Base-by-base conservation (phyloP, 2,329 filamentous ascomycete genomes). In the Claviceps sp. region DNA sequence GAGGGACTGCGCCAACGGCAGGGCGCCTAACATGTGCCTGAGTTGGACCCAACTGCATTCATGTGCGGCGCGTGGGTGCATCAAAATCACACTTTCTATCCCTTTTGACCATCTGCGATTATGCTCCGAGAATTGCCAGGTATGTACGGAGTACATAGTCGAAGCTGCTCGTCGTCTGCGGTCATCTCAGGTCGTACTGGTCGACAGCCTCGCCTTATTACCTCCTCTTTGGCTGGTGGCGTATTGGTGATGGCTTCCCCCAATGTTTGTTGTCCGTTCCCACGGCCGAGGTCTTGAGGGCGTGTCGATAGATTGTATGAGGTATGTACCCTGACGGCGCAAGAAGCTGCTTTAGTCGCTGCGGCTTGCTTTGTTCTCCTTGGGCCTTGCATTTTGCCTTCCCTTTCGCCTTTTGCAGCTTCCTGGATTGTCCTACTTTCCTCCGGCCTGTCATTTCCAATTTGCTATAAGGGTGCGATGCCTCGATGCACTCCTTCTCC, bases 381-480 rank as follows among this genome's bases (percentile, higher is more conserved):
- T 11, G 30, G 30, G 30, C 30, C 30, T 11, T 34, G 9, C 30
- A 34, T 11, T 34, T 34, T 11, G 30, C 30, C 30, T 34, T 34
- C 30, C 30, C 30, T 34, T 34, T 34, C 30, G 30, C 30, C 30
- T 34, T 48, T 26, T 47, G 18, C 16, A 22, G 37, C 46, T 30
- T 37, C 5, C 38, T 40, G 11, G n/a, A 20, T 9, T 5, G 26
- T 40, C 26, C 18, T 14, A 16, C 5, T 22, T 44, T 44, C 13
- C 47, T 50, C 51, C 11, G 51, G 53, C 53, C 53, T 54, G 49
- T 52, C 46, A 49, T 40, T 51, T n/a, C 37, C 50, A 34, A 5
- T 26, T 4, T 24, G 52, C 57, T 78, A 78, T 78, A 78, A 78
- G 75, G 74, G 71, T 74, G 62, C 70, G 69, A 76, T 75, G 66